Evolutionary conservation across 73 alveolate species (phyloP).

Genomic region (Diophrys sp.): DNA sequence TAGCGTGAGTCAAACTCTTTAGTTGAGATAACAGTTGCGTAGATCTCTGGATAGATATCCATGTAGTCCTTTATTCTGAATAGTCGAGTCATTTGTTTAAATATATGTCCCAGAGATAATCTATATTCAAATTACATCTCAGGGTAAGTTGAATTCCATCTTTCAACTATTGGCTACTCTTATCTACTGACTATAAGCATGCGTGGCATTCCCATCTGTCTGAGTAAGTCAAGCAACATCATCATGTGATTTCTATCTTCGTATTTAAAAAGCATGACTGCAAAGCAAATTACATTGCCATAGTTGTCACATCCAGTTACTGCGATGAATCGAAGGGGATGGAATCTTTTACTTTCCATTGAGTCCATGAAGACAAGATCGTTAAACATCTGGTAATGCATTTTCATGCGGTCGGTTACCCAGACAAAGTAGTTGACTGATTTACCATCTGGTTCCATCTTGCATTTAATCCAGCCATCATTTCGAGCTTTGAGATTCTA

Average conservation of each 20-base stretch:
- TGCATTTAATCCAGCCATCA: background rate
- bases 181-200: background rate
- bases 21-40: background rate
- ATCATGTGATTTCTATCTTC: background rate
- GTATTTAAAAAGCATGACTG: background rate
- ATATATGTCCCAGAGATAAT: background rate
- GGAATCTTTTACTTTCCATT: background rate
- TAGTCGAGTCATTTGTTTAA: background rate
- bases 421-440: background rate
- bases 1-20: background rate
- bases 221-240: background rate
- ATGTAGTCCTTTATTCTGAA: background rate
- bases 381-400: background rate
- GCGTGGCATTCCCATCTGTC: background rate
- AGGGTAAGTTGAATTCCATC: background rate
- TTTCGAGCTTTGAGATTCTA: background rate
- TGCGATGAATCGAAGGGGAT: background rate
- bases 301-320: background rate
- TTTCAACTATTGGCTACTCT: background rate
- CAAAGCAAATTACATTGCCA: background rate
- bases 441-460: background rate
- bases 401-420: background rate
- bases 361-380: slow-evolving; percentile 1
- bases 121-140: background rate
- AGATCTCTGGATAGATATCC: background rate